Evolutionary conservation across 345 rosid genomes (phyloP), one percentile per base, ranked within the genome.

Genomic region (Ricinus communis): DNA sequence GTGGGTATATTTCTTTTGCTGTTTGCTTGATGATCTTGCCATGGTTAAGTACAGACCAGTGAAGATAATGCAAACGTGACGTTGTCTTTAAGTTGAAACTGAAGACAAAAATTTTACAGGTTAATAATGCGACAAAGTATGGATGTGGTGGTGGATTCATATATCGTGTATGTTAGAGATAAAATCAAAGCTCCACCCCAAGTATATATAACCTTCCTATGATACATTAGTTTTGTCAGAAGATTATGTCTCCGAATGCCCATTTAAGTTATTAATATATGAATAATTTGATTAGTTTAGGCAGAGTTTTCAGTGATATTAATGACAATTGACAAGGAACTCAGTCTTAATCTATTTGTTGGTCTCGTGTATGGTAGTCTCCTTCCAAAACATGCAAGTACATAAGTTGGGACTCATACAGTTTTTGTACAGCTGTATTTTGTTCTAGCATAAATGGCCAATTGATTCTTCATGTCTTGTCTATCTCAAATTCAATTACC

Each of bases 61-160:
- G 25, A 51, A 58, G 68, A 71, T 66, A 70, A 60, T 68, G 76
- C 79, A 57, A 72, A 72, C 74, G 72, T 72, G 74, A 57, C 77
- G 25, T 49, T 75, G 71, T 79, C 78, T 54, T 65, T 21, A 5
- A 28, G 54, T 46, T 58, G 28, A 40, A 22, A 25, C 43, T 31
- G 0, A 11, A 53, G 55, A 66, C 59, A 66, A 57, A n/a, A 54
- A 13, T 28, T 57, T 68, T n/a, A 46, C 69, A 71, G 69, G 13
- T 1, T 33, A n/a, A 27, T 31, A 58, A 70, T 30, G 55, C 22
- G 49, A 70, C 66, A 60, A 60, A 22, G 14, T 30, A 27, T 18
- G 46, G 40, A 36, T 46, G 30, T 47, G 47, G 45, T 50, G 51
- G n/a, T n/a, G n/a, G n/a, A n/a, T n/a, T n/a, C n/a, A 21, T 60